Percentiles rank a stretch among this genome's conserved stretches.
Conservation (phyloP, 2,329 filamentous ascomycete genomes). For the Zymoseptoria ardabiliae region DNA sequence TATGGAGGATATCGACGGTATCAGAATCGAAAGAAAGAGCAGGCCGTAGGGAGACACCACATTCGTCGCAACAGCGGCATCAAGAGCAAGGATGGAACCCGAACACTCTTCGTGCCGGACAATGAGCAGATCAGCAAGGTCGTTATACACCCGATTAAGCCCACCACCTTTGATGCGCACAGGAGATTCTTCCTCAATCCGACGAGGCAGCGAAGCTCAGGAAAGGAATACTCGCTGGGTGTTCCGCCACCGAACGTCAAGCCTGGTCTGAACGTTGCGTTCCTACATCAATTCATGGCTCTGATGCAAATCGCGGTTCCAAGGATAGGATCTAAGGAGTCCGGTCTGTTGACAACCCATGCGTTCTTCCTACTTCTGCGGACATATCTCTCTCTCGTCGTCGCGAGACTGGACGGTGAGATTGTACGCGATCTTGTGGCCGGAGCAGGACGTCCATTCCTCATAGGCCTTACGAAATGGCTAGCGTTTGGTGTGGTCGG, state of each 20-base stretch:
- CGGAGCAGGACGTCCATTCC: conserved; percentile 79
- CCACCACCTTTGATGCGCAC: conserved; percentile 93
- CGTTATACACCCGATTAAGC: conserved; percentile 81
- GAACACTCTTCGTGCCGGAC: conserved; percentile 92
- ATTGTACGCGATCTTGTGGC: conserved; percentile 95
- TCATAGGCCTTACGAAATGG: conserved; percentile 90
- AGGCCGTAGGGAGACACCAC: conserved; percentile 72
- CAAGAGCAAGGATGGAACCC: conserved; percentile 85
- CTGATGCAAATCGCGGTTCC: conserved; percentile 97
- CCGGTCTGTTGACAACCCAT: conserved; percentile 80
- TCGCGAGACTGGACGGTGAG: conserved; percentile 87
- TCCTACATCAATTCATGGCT: conserved; percentile 92
- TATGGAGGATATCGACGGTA: conserved; percentile 77
- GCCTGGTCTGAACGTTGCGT: conserved; percentile 88
- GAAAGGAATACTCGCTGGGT: conserved; percentile 42
- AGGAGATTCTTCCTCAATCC: conserved; percentile 87
- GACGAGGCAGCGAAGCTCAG: conserved; percentile 61
- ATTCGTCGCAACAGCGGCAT: conserved; percentile 88
- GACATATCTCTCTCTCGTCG: conserved; percentile 88
- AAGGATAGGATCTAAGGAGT: conserved; percentile 90
- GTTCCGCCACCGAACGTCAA: conserved; percentile 87
- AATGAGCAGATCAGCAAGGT: conserved; percentile 84
- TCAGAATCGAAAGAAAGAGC: conserved; percentile 64
- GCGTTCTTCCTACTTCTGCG: conserved; percentile 81
- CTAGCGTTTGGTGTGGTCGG: conserved; percentile 87